phyloP scores from a whole-genome alignment of 768 basidiomycete genomes.

The Psilocybe cyanescens region DNA sequence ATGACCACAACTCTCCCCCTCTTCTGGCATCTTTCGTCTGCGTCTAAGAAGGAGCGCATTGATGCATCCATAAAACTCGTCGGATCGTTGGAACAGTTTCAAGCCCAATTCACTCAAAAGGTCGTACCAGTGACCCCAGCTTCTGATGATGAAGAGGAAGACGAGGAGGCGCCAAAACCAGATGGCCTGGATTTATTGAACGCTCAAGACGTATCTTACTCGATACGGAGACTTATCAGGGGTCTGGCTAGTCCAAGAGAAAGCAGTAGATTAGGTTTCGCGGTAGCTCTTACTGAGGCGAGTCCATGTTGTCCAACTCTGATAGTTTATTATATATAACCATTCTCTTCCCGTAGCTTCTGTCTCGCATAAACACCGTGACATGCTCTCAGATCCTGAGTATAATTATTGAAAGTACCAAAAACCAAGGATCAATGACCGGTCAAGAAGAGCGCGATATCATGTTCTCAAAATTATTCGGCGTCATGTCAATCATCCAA shows the following conservation, averaged over 20 bases:
- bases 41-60: slow-evolving; percentile 77
- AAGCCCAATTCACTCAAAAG: slow-evolving; percentile 62
- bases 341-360: slow-evolving; percentile 57
- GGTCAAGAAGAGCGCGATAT: slow-evolving; percentile 94
- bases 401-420: slow-evolving; percentile 75
- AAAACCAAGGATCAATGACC: slow-evolving; percentile 75
- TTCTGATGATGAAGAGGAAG: slow-evolving; percentile 47
- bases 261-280: slow-evolving; percentile 92
- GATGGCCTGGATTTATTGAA: slow-evolving; percentile 70
- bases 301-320: slow-evolving; percentile 23
- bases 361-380: slow-evolving; percentile 78
- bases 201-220: slow-evolving; percentile 92
- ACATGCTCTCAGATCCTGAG: slow-evolving; percentile 76
- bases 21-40: slow-evolving; percentile 92
- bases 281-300: slow-evolving; percentile 95
- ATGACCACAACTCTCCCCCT: slow-evolving; percentile 91
- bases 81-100: slow-evolving; percentile 82
- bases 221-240: slow-evolving; percentile 82
- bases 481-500: slow-evolving; percentile 81
- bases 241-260: slow-evolving; percentile 93
- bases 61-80: slow-evolving; percentile 88
- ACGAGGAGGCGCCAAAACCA: slow-evolving; percentile 44
- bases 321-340: slow-evolving; percentile 4
- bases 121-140: slow-evolving; percentile 32
- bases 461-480: slow-evolving; percentile 91